Evolutionary conservation across 2,329 filamentous ascomycete genomes (phyloP).

Genomic region (Trichoderma sp.): DNA sequence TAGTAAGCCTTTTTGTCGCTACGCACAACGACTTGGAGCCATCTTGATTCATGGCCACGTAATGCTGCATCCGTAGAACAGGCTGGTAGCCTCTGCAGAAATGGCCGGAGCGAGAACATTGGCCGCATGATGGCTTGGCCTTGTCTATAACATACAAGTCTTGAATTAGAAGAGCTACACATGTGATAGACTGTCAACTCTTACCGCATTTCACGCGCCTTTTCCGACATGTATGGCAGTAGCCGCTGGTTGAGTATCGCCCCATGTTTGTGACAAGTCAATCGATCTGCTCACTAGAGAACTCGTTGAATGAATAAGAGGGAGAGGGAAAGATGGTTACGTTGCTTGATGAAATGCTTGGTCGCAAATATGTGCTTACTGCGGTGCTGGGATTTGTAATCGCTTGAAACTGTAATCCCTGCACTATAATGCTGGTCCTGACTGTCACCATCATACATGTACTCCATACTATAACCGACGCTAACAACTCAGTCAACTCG

Average conservation of each 20-base stretch:
- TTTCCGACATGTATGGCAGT: neutral
- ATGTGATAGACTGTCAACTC: neutral
- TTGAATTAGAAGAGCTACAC: neutral
- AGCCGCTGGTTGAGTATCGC: neutral
- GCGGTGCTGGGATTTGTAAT: neutral
- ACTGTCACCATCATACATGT: neutral
- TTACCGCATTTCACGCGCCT: neutral
- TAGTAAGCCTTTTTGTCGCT: neutral
- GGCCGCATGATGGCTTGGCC: neutral
- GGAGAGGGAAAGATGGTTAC: neutral
- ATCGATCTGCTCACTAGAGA: neutral
- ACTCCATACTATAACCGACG: neutral
- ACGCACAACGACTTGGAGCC: neutral
- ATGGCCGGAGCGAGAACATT: neutral
- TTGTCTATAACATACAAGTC: neutral
- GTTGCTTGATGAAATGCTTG: neutral
- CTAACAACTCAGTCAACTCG: neutral
- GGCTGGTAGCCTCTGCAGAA: neutral
- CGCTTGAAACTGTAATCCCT: neutral
- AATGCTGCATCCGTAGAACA: neutral
- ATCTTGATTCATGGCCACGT: neutral
- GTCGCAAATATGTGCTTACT: neutral
- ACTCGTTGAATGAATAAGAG: neutral
- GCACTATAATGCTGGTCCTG: neutral
- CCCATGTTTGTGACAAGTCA: neutral